phyloP scores from a whole-genome alignment of 2,329 filamentous ascomycete species.

The Pyrenophora graminea region DNA sequence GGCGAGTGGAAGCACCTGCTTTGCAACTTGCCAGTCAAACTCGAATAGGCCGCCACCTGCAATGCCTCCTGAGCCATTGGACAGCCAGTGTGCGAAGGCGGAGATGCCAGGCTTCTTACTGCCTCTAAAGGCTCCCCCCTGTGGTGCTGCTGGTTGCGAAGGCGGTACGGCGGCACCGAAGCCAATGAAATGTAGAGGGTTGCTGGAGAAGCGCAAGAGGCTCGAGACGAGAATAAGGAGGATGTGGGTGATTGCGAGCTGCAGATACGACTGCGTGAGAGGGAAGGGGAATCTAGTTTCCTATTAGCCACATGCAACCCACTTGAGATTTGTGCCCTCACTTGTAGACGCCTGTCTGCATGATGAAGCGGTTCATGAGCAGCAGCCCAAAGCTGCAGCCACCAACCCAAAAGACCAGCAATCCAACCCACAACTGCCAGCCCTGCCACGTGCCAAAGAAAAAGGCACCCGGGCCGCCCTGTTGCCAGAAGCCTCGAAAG shows the following conservation, averaged over 20 bases:
- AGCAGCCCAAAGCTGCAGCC: slow-evolving; percentile 54
- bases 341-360: slow-evolving; percentile 55
- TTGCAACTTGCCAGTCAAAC: slow-evolving; percentile 54
- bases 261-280: slow-evolving; percentile 55
- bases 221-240: slow-evolving; percentile 54
- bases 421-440: slow-evolving; percentile 54
- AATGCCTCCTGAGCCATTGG: slow-evolving; percentile 53
- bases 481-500: slow-evolving; percentile 37
- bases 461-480: slow-evolving; percentile 54
- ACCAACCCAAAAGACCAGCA: slow-evolving; percentile 55
- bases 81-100: slow-evolving; percentile 45
- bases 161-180: slow-evolving; percentile 53
- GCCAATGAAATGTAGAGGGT: slow-evolving; percentile 49
- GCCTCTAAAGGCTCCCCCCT: slow-evolving; percentile 37
- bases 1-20: slow-evolving; percentile 55
- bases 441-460: slow-evolving; percentile 54
- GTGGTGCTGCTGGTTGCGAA: slow-evolving; percentile 41
- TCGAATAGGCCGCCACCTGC: slow-evolving; percentile 60
- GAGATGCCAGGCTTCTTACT: slow-evolving; percentile 28
- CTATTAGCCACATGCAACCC: slow-evolving; percentile 18
- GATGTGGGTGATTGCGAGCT: slow-evolving; percentile 56
- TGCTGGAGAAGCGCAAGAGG: slow-evolving; percentile 52
- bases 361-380: slow-evolving; percentile 58
- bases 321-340: slow-evolving; percentile 14
- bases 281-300: slow-evolving; percentile 56